These are phyloP conservation scores for Lachnum nothofagi DNA, from an alignment of 2,329 filamentous ascomycete species.

Conservation along the genomic window DNA sequence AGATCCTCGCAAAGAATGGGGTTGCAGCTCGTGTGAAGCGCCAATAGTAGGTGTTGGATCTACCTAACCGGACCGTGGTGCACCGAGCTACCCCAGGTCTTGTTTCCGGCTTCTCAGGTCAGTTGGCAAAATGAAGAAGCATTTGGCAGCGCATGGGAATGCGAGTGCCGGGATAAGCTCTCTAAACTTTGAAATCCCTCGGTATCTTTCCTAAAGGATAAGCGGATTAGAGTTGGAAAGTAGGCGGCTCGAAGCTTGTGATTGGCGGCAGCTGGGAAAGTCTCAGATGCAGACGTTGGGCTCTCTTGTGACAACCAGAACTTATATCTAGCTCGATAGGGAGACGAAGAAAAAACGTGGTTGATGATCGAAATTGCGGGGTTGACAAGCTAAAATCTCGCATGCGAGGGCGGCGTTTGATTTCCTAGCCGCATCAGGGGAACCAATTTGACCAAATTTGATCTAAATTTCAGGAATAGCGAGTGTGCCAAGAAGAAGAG, in stretches of 20 bases:
- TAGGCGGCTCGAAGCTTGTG: background rate
- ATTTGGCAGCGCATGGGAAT: background rate
- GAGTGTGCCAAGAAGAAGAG: background rate
- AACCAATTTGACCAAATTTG: background rate
- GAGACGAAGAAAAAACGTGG: conserved; percentile 1
- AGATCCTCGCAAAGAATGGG: background rate
- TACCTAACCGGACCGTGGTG: conserved; percentile 9
- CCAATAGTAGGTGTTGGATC: conserved; percentile 6
- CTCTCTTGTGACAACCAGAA: background rate
- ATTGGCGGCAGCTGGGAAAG: background rate
- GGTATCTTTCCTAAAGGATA: background rate
- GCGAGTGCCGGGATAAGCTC: background rate
- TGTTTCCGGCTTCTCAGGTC: conserved; percentile 5
- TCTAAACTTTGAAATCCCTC: background rate
- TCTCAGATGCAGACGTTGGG: background rate
- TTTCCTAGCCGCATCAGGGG: background rate
- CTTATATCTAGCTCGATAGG: background rate
- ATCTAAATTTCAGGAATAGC: background rate
- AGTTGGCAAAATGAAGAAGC: background rate
- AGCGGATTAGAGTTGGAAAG: background rate
- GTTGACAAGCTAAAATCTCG: conserved; percentile 2
- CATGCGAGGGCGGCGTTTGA: background rate
- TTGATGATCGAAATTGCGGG: conserved; percentile 5
- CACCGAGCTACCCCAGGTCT: conserved; percentile 6
- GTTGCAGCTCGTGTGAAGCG: conserved; percentile 9